A percentile compares a stretch with the other conserved stretches of the same genome.
Conservation (phyloP, 768 basidiomycete species). For the Termitomyces heimii region DNA sequence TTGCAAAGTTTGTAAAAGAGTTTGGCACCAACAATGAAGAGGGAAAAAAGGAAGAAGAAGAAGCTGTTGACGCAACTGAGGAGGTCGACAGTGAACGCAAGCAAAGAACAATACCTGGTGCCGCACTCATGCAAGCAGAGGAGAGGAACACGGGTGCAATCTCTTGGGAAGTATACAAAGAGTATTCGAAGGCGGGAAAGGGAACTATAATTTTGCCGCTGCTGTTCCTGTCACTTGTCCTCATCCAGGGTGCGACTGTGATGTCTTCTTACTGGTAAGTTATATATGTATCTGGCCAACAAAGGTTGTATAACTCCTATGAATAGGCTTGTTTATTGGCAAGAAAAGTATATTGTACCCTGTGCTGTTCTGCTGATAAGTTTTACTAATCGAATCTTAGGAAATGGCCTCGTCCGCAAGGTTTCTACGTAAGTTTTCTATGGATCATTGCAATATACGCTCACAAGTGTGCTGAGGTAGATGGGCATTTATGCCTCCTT, state of each 20-base stretch:
- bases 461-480: slow-evolving; percentile 27
- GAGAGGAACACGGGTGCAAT: slow-evolving; percentile 79
- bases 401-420: slow-evolving; percentile 51
- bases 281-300: not conserved
- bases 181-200: slow-evolving; percentile 66
- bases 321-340: slow-evolving; percentile 79
- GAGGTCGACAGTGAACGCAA: slow-evolving; percentile 26
- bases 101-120: slow-evolving; percentile 36
- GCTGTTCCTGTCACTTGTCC: slow-evolving; percentile 49
- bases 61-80: slow-evolving; percentile 28
- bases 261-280: slow-evolving; percentile 71
- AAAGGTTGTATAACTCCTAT: not conserved
- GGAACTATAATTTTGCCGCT: slow-evolving; percentile 62
- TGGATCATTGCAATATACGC: not conserved
- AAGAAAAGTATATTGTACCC: slow-evolving; percentile 42
- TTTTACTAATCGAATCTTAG: slow-evolving; percentile 9
- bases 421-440: slow-evolving; percentile 57
- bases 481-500: slow-evolving; percentile 80
- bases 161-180: slow-evolving; percentile 42
- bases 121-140: slow-evolving; percentile 74
- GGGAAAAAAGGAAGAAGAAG: slow-evolving; percentile 37
- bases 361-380: not conserved
- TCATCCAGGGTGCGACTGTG: slow-evolving; percentile 67
- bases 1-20: slow-evolving; percentile 68
- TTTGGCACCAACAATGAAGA: slow-evolving; percentile 69